Base-by-base conservation (phyloP, 2,329 filamentous ascomycete species). In the Fusarium verticillioides region DNA sequence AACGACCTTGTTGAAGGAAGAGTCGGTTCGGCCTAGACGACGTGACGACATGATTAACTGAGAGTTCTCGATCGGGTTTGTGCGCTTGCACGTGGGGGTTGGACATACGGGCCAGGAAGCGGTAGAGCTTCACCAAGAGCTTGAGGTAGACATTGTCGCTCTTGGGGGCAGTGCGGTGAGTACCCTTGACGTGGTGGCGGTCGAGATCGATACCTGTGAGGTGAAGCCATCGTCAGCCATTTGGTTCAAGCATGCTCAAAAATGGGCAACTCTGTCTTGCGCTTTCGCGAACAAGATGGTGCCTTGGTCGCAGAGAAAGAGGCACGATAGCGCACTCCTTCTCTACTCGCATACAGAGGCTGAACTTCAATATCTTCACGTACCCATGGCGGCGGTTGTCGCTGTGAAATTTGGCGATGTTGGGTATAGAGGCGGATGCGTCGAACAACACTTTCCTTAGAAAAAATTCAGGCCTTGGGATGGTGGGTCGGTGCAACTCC, bases 1-100 rank as follows among this genome's bases (percentile, higher is more conserved):
- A 83, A 99, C 91, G 82, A 96, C 94, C 90, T 97, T 97, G 93
- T 99, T 99, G 94, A 99, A 99, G 88, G 90, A 91, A 78, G 94
- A 91, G 86, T 98, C 96, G 84, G 96, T 99, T 84, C 96, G 95
- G 87, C 95, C 94, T 97, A 61, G 9, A 42, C 52, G n/a, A 37
- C 23, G 37, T 39, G 26, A 42, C 47, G 7, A 8, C 12, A 30
- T 54, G 54, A 60, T 74, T 72, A 76, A 65, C 58, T 58, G 43
- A 56, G 28, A 56, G 46, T 28, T 47, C 37, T 61, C 43, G 44
- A 60, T 56, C 52, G 36, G 42, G 13, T 42, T 52, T 61, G 52
- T 54, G 28, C 28, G 28, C 23, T 43, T 26, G 26, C 23, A 21
- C 39, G 30, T 49, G 34, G 49, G 23, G 18, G n/a, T 74, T 90